These are phyloP conservation scores for Penicillium sp. DNA, from an alignment of 2,329 filamentous ascomycete genomes.

Conservation along the genomic window DNA sequence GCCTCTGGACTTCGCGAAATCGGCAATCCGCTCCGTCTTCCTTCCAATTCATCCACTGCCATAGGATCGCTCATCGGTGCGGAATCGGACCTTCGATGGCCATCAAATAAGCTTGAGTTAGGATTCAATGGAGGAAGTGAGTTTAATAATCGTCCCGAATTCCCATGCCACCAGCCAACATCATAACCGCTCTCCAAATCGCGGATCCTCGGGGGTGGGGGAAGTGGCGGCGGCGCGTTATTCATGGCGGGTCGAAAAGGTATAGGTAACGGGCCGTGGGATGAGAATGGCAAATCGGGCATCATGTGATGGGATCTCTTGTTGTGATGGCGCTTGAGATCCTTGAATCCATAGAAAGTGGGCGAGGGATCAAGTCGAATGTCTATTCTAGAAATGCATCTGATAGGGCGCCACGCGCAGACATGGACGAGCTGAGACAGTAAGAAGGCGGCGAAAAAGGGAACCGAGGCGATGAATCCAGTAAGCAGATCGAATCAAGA, in stretches of 20 bases:
- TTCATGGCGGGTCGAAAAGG: constrained; percentile 49
- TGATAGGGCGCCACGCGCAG: constrained; percentile 13
- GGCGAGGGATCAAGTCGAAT: constrained; percentile 40
- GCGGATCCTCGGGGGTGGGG: constrained; percentile 58
- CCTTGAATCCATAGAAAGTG: constrained; percentile 40
- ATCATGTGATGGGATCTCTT: constrained; percentile 38
- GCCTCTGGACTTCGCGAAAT: constrained; percentile 32
- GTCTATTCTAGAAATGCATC: constrained; percentile 41
- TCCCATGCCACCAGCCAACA: constrained; percentile 59
- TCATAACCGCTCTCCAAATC: constrained; percentile 55
- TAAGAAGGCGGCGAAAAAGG: background rate
- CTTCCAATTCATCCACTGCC: constrained; percentile 35
- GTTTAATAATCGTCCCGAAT: constrained; percentile 48
- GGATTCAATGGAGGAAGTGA: constrained; percentile 45
- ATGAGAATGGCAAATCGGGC: constrained; percentile 39
- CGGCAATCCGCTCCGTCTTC: constrained; percentile 26
- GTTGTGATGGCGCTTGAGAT: constrained; percentile 29
- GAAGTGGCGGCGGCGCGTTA: constrained; percentile 57
- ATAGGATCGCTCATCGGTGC: constrained; percentile 34
- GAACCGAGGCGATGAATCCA: constrained; percentile 6
- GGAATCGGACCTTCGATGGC: constrained; percentile 36
- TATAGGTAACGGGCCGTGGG: constrained; percentile 58
- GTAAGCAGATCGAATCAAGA: constrained; percentile 16
- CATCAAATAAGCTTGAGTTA: constrained; percentile 48
- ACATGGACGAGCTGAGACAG: constrained; percentile 14